These are phyloP conservation scores for Candida peoriensis DNA, from an alignment of 805 yeast genomes.

Conservation along the genomic window DNA sequence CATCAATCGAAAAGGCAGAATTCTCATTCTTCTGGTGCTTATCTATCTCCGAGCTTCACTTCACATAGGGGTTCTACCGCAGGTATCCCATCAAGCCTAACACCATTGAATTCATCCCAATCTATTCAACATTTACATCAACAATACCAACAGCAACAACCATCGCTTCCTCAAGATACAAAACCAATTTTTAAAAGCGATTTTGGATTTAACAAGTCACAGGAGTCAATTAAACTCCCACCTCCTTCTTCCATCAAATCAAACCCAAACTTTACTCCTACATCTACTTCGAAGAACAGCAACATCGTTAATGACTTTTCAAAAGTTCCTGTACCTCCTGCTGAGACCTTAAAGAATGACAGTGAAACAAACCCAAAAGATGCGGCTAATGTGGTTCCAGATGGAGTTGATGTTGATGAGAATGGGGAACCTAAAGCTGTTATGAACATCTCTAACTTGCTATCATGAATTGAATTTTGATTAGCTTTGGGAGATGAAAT, in stretches of 20 bases:
- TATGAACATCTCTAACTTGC: slow-evolving; percentile 13
- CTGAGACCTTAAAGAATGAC: not conserved
- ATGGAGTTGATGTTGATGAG: not conserved
- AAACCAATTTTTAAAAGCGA: slow-evolving; percentile 2
- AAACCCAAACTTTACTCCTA: slow-evolving; percentile 1
- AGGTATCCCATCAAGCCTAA: slow-evolving; percentile 19
- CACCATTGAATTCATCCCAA: slow-evolving; percentile 18
- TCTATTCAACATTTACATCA: slow-evolving; percentile 6
- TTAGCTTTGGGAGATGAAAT: too few relatives aligned
- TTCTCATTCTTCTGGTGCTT: slow-evolving; percentile 15
- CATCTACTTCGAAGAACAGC: too few relatives aligned
- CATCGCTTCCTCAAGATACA: slow-evolving; percentile 4
- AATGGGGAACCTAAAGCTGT: slow-evolving; percentile 7
- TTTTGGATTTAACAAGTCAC: slow-evolving; percentile 2
- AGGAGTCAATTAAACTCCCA: slow-evolving; percentile 6
- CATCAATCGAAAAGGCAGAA: slow-evolving; percentile 16
- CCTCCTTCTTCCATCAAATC: slow-evolving; percentile 7
- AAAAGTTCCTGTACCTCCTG: too few relatives aligned
- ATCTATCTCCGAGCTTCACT: slow-evolving; percentile 20
- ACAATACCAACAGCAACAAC: slow-evolving; percentile 11
- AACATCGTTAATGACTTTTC: not conserved
- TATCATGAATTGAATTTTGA: slow-evolving; percentile 3
- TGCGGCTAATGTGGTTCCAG: not conserved
- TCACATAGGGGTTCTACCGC: slow-evolving; percentile 18
- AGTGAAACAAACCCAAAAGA: not conserved